Evolutionary conservation across 257 asterid species (phyloP), one percentile per base, ranked within the genome.

Genomic region (Gardenia jasminoides): DNA sequence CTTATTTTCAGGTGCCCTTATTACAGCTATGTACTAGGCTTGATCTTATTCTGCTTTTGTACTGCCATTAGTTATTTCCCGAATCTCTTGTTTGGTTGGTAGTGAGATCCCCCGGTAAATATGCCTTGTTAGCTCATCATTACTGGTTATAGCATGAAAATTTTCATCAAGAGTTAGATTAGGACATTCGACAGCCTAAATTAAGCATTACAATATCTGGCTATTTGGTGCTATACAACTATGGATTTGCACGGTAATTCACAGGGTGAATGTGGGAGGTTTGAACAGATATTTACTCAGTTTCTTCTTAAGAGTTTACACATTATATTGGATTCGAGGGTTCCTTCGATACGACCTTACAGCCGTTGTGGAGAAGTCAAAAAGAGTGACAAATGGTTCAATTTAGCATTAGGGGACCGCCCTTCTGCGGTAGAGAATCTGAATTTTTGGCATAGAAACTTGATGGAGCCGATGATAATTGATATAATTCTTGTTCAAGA

Each of bases 371-470:
- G 88, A 12, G 97, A 93, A 79, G 89, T 92, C 39, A 88, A 85
- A 71, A 96, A 91, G 90, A 90, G 92, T 6, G 98, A 93, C 80
- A 93, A 85, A 82, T 96, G 99, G 98, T 93, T 96, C 85, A 96
- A 89, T 81, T 83, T 96, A 82, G 91, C 83, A 3, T 78, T 96
- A 82, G 97, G 99, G 54, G 98, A 91, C 81, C 98, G 96, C 3
- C 99, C 98, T 16, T 79, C 91, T 2, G 97, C 91, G 50, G 87
- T 92, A 87, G 99, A 96, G 72, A 93, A 92, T 89, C 85, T 92
- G 85, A 91, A 96, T 79, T 93, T 92, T 78, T 93, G 99, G 99
- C 93, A 89, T 47, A 89, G 97, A 70, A 93, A 89, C 78, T 84
- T 93, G 79, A 89, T 91, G 97, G 98, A 93, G 58, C 98, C 99